A percentile compares a stretch with the other conserved stretches of the same genome.
Evolutionary conservation across 176 grass and related monocot species (phyloP).

Genomic region (Avena insularis): DNA sequence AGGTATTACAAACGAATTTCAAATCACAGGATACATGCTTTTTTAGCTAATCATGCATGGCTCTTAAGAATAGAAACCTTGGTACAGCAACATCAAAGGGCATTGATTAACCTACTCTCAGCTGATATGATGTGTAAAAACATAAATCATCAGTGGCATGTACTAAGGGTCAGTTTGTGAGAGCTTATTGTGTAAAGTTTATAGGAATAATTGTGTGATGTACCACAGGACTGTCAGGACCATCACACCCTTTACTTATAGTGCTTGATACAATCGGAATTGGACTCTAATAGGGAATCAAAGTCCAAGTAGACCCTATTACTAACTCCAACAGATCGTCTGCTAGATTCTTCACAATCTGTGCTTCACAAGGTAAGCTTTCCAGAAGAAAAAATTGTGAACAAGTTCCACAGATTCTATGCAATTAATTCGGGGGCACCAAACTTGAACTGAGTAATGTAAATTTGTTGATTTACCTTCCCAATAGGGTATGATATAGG

Average conservation of each 20-base stretch:
- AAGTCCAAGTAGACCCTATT: neutral
- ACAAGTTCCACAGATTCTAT: neutral
- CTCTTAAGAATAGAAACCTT: slow-evolving; percentile 28
- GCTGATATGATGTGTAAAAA: slow-evolving; percentile 10
- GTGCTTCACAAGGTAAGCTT: neutral
- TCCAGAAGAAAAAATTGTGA: neutral
- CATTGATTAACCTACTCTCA: slow-evolving; percentile 26
- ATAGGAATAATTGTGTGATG: neutral
- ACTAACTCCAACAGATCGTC: neutral
- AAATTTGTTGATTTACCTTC: slow-evolving; percentile 66
- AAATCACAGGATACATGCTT: neutral
- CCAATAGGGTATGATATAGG: slow-evolving; percentile 97
- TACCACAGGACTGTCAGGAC: neutral
- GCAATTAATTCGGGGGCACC: slow-evolving; percentile 5
- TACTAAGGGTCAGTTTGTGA: neutral
- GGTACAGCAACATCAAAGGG: neutral
- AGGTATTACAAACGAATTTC: slow-evolving; percentile 26
- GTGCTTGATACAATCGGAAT: neutral
- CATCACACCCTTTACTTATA: slow-evolving; percentile 5
- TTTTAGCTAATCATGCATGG: slow-evolving; percentile 3
- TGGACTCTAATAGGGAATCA: neutral
- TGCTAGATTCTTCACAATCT: slow-evolving; percentile 1
- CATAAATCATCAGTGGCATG: slow-evolving; percentile 13
- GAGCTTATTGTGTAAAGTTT: slow-evolving; percentile 3
- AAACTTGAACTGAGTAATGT: slow-evolving; percentile 19